These are phyloP conservation scores for Spironucleus salmonicida DNA, from an alignment of 208 protist genomes.

Conservation along the genomic window DNA sequence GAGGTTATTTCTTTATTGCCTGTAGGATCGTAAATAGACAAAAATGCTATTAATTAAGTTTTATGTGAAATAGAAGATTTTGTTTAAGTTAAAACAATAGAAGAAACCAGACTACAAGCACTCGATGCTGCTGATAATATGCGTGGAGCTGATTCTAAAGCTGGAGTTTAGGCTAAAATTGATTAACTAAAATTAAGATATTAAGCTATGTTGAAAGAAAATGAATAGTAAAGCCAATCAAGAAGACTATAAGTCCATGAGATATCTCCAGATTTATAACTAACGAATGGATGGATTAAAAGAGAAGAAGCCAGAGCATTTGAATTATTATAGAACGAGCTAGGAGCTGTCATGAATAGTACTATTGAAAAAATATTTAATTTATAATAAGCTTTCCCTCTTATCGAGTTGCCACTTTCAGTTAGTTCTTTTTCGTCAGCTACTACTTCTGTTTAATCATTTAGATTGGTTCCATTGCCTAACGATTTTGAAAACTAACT, in stretches of 20 bases:
- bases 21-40: no score
- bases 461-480: background rate
- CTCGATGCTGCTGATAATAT: background rate
- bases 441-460: background rate
- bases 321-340: conserved; percentile 6
- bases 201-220: background rate
- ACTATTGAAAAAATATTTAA: background rate
- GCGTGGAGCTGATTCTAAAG: background rate
- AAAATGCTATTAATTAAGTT: no score
- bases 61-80: no score
- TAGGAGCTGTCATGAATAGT: background rate
- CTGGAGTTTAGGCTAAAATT: background rate
- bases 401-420: background rate
- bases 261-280: conserved; percentile 2
- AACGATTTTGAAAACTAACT: background rate
- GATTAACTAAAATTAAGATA: background rate
- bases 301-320: background rate
- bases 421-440: background rate
- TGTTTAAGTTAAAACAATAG: no score
- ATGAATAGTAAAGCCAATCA: background rate
- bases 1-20: no score
- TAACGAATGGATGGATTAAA: background rate
- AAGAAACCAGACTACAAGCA: background rate
- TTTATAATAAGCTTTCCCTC: background rate
- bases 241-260: conserved; percentile 1